phyloP scores from a whole-genome alignment of 78 protist species.

The Chrysochromulina parva region DNA sequence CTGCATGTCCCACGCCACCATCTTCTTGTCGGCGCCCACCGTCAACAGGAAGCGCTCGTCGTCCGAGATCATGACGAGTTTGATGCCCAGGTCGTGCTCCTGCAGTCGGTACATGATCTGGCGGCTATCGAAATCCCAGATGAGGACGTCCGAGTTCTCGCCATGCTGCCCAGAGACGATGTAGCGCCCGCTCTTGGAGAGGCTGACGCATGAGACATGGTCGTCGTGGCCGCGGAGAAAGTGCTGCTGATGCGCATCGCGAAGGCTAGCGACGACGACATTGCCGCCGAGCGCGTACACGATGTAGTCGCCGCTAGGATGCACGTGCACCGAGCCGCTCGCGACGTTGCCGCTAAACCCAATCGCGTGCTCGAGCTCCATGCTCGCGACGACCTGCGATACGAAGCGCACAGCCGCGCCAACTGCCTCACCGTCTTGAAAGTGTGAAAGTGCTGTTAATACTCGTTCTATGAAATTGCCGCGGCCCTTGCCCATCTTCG shows the following conservation, averaged over 20 bases:
- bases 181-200: conserved; percentile 22
- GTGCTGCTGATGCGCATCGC: conserved; percentile 46
- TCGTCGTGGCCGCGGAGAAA: conserved; percentile 55
- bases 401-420: no score
- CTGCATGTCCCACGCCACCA: conserved; percentile 29
- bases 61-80: conserved; percentile 20
- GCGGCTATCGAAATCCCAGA: conserved; percentile 53
- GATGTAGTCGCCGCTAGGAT: background rate
- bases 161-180: conserved; percentile 45
- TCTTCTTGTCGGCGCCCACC: conserved; percentile 23
- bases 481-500: no score
- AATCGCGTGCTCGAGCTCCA: conserved; percentile 48
- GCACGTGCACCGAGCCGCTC: background rate
- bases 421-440: no score
- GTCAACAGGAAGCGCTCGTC: conserved; percentile 53
- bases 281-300: conserved; percentile 46
- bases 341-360: conserved; percentile 25
- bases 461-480: no score
- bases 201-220: background rate
- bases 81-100: conserved; percentile 52
- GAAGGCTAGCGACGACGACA: conserved; percentile 26
- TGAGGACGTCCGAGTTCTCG: conserved; percentile 47
- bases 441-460: no score
- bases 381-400: no score
- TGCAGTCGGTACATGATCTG: background rate